Conservation (phyloP, 179 eudicot genomes). For the Pouteria campechiana region DNA sequence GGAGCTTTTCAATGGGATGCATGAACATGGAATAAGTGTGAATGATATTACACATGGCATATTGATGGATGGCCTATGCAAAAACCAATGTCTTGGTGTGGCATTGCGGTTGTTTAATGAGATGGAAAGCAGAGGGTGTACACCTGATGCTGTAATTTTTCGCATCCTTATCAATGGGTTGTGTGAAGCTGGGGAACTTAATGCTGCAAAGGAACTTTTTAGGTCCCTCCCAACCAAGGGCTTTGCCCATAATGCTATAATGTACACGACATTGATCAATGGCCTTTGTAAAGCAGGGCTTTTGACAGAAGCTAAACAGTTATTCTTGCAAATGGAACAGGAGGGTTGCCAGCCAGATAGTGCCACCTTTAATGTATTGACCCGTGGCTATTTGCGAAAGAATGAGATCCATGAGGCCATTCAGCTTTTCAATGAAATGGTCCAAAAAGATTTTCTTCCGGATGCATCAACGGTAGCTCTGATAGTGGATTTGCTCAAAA, state of each 20-base stretch:
- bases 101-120: too few species aligned
- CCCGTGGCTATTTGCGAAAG: slow-evolving; percentile 7
- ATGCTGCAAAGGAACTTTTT: slow-evolving; percentile 6
- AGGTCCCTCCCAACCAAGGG: slow-evolving; percentile 5
- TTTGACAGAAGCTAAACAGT: slow-evolving; percentile 3
- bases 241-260: slow-evolving; percentile 6
- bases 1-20: too few species aligned
- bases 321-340: slow-evolving; percentile 11
- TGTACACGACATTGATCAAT: slow-evolving; percentile 10
- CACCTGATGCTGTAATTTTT: too few species aligned
- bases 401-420: slow-evolving; percentile 9
- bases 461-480: too few species aligned
- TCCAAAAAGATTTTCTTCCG: slow-evolving; percentile 3
- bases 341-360: slow-evolving; percentile 8
- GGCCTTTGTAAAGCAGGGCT: slow-evolving; percentile 9
- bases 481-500: too few species aligned
- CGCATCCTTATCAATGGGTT: too few species aligned
- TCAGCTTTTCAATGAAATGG: slow-evolving; percentile 5
- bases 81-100: too few species aligned
- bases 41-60: too few species aligned
- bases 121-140: too few species aligned
- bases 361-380: slow-evolving; percentile 2
- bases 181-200: slow-evolving; percentile 9
- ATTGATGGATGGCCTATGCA: too few species aligned
- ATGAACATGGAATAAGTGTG: too few species aligned